Percentiles rank a stretch among this genome's conserved stretches.
These are phyloP conservation scores for Lactarius deliciosus DNA, from an alignment of 768 basidiomycete genomes.

Conservation along the genomic window DNA sequence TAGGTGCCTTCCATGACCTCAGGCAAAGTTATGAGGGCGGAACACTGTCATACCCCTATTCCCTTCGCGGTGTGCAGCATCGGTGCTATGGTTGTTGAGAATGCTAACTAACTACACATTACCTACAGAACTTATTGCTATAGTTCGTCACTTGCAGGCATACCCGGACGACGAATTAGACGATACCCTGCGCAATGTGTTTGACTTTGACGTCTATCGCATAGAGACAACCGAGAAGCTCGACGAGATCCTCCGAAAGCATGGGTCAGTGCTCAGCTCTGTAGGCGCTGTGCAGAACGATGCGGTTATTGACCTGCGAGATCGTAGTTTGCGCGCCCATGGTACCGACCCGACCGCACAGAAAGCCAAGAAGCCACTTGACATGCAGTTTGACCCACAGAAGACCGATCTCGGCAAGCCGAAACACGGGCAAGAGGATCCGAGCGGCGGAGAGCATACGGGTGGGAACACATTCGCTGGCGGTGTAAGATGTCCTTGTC, in stretches of 20 bases:
- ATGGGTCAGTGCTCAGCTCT: constrained; percentile 51
- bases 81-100: background rate
- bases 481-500: constrained; percentile 42
- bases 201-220: constrained; percentile 69
- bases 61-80: constrained; percentile 51
- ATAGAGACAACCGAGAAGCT: constrained; percentile 64
- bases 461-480: constrained; percentile 69
- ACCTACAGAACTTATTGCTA: constrained; percentile 52
- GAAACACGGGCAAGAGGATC: constrained; percentile 63
- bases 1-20: constrained; percentile 64
- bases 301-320: background rate
- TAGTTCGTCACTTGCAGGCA: constrained; percentile 61
- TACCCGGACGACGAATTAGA: constrained; percentile 59
- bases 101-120: too few relatives aligned
- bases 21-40: constrained; percentile 58
- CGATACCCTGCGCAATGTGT: constrained; percentile 60
- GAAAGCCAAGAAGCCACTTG: constrained; percentile 49
- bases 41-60: constrained; percentile 63
- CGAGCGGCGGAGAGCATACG: constrained; percentile 50
- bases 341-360: constrained; percentile 40
- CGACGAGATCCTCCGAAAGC: constrained; percentile 54
- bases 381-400: constrained; percentile 57
- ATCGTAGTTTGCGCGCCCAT: background rate
- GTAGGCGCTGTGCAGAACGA: background rate
- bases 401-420: constrained; percentile 48